Evolutionary conservation across 1,284 basidiomycete genomes (phyloP).

Genomic region (Serendipita sp.): DNA sequence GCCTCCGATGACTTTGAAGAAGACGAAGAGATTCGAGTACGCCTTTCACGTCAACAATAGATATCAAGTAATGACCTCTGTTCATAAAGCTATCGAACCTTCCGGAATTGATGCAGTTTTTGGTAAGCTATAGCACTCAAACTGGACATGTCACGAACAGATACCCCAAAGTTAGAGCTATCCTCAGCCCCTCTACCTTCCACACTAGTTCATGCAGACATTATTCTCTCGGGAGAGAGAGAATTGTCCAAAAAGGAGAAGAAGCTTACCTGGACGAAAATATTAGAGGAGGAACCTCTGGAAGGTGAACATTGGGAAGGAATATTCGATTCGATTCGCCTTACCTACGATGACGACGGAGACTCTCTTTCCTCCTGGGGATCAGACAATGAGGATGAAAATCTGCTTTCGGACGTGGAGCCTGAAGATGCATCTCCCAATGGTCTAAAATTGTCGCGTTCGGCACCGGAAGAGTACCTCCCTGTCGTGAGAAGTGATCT

Average conservation of each 20-base stretch:
- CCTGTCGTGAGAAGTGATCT: neutral
- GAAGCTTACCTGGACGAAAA: neutral
- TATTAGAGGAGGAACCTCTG: constrained; percentile 14
- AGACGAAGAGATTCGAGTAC: neutral
- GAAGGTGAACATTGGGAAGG: constrained; percentile 16
- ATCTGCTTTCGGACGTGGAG: no score
- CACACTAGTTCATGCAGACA: neutral
- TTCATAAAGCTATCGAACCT: neutral
- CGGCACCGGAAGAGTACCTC: neutral
- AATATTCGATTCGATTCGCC: constrained; percentile 1
- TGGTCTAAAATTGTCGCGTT: no score
- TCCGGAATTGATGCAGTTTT: neutral
- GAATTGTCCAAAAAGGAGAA: neutral
- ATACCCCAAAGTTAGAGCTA: neutral
- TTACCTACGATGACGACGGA: constrained; percentile 8
- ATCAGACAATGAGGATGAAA: no score
- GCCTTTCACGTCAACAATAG: neutral
- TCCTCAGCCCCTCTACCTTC: neutral
- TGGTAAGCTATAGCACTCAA: neutral
- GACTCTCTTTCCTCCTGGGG: constrained; percentile 2
- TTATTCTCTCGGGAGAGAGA: neutral
- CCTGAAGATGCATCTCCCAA: no score
- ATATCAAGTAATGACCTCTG: neutral
- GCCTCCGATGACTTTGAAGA: constrained; percentile 4
- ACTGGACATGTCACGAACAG: neutral